A percentile compares a stretch with the other conserved stretches of the same genome.
phyloP scores from a whole-genome alignment of 805 yeast species.

The Lachancea cidri region DNA sequence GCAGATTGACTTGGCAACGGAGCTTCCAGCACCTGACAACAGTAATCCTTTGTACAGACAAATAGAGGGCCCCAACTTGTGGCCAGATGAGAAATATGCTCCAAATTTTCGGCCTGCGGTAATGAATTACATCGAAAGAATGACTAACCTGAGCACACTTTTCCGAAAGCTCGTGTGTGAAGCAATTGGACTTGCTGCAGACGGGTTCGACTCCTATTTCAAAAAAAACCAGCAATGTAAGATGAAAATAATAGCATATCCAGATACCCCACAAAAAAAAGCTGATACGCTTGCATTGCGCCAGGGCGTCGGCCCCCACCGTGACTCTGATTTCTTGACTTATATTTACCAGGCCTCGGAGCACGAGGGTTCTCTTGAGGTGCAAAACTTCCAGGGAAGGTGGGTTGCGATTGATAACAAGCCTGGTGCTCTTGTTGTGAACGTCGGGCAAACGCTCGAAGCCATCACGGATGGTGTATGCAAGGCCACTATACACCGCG shows the following conservation, averaged over 20 bases:
- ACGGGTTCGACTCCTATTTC: constrained; percentile 44
- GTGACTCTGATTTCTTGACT: constrained; percentile 60
- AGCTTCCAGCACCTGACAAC: constrained; percentile 38
- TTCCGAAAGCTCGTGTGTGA: constrained; percentile 49
- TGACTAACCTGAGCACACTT: constrained; percentile 40
- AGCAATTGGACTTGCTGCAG: constrained; percentile 44
- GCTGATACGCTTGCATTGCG: too few species aligned
- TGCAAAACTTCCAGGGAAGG: constrained; percentile 47
- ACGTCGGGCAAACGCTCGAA: constrained; percentile 58
- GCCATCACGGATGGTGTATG: constrained; percentile 55
- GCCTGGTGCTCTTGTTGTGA: constrained; percentile 47
- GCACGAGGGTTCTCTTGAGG: constrained; percentile 49
- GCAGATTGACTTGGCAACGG: constrained; percentile 57
- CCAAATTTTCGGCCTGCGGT: constrained; percentile 43
- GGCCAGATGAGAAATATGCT: constrained; percentile 40
- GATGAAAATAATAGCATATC: constrained; percentile 54
- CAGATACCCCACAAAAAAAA: too few species aligned
- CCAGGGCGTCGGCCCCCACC: constrained; percentile 62
- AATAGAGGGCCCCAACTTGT: constrained; percentile 53
- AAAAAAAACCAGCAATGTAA: constrained; percentile 47
- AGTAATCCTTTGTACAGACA: constrained; percentile 39
- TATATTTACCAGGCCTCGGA: constrained; percentile 53
- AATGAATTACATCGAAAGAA: constrained; percentile 39
- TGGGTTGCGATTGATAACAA: constrained; percentile 54
- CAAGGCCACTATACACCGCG: constrained; percentile 55